These are phyloP conservation scores for Elsinoe perseae DNA, from an alignment of 2,329 filamentous ascomycete genomes.

Conservation along the genomic window DNA sequence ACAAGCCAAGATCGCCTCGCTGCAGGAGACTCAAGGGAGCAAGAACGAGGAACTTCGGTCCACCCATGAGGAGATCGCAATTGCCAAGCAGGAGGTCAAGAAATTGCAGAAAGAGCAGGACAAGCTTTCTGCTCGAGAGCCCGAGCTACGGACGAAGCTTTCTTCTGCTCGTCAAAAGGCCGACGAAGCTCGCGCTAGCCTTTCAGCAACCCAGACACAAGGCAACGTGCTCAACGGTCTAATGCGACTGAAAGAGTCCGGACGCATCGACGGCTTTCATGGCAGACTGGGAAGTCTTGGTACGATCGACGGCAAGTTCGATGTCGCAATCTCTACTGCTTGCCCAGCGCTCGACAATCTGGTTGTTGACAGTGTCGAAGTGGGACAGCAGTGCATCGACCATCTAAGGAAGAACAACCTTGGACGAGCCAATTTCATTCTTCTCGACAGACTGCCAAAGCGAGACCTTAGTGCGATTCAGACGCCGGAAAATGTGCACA, in stretches of 20 bases:
- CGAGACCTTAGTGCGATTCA: slow-evolving; percentile 72
- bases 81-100: slow-evolving; percentile 65
- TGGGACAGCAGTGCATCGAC: slow-evolving; percentile 95
- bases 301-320: slow-evolving; percentile 86
- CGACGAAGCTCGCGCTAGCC: slow-evolving; percentile 84
- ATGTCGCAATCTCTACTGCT: slow-evolving; percentile 96
- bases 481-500: slow-evolving; percentile 85
- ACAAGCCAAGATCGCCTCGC: slow-evolving; percentile 65
- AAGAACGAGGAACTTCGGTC: slow-evolving; percentile 70
- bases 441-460: slow-evolving; percentile 75
- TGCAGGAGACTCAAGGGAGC: slow-evolving; percentile 60
- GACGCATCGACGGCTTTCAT: slow-evolving; percentile 94
- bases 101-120: slow-evolving; percentile 65
- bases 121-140: slow-evolving; percentile 67
- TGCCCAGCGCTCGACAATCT: slow-evolving; percentile 89
- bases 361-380: slow-evolving; percentile 91
- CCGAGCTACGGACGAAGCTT: slow-evolving; percentile 72
- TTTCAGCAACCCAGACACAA: slow-evolving; percentile 84
- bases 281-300: slow-evolving; percentile 90
- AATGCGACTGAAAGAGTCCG: slow-evolving; percentile 92
- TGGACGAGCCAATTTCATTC: slow-evolving; percentile 93
- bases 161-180: slow-evolving; percentile 89
- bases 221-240: slow-evolving; percentile 76
- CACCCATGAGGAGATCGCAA: slow-evolving; percentile 63
- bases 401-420: slow-evolving; percentile 96